These are phyloP conservation scores for Effrenium voratum DNA, from an alignment of 73 alveolate genomes.

Conservation along the genomic window DNA sequence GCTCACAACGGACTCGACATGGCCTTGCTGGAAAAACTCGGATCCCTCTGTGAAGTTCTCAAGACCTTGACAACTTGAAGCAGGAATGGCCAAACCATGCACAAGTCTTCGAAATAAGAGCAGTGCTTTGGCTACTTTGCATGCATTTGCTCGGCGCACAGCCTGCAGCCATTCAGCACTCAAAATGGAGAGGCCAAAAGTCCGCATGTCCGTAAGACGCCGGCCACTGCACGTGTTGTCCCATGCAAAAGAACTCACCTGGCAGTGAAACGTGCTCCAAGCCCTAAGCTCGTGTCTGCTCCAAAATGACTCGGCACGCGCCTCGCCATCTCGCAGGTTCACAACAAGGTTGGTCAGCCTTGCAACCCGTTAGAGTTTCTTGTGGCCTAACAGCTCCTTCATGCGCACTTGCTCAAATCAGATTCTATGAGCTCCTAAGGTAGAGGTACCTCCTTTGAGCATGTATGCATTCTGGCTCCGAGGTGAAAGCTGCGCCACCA, in stretches of 20 bases:
- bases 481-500: constrained; percentile 7
- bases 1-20: no score
- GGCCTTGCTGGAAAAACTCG: constrained; percentile 51
- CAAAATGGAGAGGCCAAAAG: neutral
- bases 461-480: neutral
- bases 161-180: neutral
- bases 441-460: no score
- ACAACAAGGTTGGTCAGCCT: constrained; percentile 81
- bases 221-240: constrained; percentile 78
- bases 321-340: constrained; percentile 52
- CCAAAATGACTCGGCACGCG: neutral
- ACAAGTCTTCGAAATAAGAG: neutral
- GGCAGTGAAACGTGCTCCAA: no score
- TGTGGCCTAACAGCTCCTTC: no score
- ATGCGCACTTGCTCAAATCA: no score
- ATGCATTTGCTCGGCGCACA: constrained; percentile 55
- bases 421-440: no score
- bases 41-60: constrained; percentile 82
- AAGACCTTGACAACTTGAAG: no score
- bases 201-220: neutral
- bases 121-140: constrained; percentile 41
- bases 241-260: constrained; percentile 86
- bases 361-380: neutral
- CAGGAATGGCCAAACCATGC: no score
- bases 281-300: neutral